phyloP scores from a whole-genome alignment of 352 stramenopile species.

The Phytophthora ramorum region DNA sequence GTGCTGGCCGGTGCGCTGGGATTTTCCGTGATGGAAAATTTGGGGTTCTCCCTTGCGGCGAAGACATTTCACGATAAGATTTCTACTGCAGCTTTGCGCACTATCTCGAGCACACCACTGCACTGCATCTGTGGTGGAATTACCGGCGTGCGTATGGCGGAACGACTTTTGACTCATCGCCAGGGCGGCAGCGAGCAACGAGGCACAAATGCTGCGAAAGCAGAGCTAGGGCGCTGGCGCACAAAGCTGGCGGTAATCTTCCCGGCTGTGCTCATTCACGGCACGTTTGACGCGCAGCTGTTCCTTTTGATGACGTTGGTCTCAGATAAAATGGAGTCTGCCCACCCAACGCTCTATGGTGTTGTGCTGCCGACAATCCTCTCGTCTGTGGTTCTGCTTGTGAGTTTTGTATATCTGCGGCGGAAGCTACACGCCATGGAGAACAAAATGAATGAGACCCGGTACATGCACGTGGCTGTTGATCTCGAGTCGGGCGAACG shows the following conservation, averaged over 20 bases:
- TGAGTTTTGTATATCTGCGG: slow-evolving; percentile 42
- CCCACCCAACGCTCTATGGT: slow-evolving; percentile 44
- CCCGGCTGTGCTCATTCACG: slow-evolving; percentile 63
- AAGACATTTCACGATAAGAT: slow-evolving; percentile 44
- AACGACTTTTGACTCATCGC: slow-evolving; percentile 37
- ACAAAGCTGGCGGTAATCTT: slow-evolving; percentile 48
- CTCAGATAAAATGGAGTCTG: slow-evolving; percentile 37
- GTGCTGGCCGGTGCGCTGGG: slow-evolving; percentile 59
- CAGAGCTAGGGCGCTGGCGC: slow-evolving; percentile 40
- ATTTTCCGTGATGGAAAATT: slow-evolving; percentile 74
- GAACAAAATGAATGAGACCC: slow-evolving; percentile 51
- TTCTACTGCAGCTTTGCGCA: slow-evolving; percentile 48
- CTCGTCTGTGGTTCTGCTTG: slow-evolving; percentile 33
- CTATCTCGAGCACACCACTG: slow-evolving; percentile 52
- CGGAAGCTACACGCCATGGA: slow-evolving; percentile 47
- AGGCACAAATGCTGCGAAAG: slow-evolving; percentile 21
- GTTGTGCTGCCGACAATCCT: slow-evolving; percentile 45
- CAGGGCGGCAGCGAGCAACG: slow-evolving; percentile 11
- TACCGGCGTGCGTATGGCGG: slow-evolving; percentile 68
- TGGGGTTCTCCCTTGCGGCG: slow-evolving; percentile 50
- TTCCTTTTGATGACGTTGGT: slow-evolving; percentile 58
- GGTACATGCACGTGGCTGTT: slow-evolving; percentile 58
- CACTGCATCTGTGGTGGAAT: slow-evolving; percentile 72
- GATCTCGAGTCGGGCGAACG: slow-evolving; percentile 49
- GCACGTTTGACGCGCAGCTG: slow-evolving; percentile 65